Conservation (phyloP, 768 basidiomycete species). For the Mycena floridula region DNA sequence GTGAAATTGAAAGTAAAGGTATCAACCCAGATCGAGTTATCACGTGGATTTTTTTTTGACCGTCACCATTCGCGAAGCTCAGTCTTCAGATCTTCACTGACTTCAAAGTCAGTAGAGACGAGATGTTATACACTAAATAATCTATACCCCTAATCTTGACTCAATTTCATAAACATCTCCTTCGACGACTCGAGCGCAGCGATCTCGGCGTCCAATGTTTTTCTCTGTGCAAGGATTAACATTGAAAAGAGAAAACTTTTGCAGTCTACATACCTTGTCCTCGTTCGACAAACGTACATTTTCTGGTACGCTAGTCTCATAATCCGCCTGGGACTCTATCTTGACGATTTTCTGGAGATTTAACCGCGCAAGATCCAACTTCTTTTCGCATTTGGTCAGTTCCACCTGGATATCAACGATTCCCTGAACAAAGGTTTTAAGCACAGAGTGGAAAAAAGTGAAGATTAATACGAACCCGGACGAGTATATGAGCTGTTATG, state of each 20-base stretch:
- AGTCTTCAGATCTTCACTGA: too few relatives aligned
- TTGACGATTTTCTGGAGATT: conserved; percentile 76
- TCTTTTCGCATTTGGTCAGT: conserved; percentile 87
- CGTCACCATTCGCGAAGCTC: too few relatives aligned
- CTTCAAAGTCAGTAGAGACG: too few relatives aligned
- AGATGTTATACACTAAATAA: too few relatives aligned
- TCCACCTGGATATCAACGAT: conserved; percentile 86
- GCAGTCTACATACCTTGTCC: conserved; percentile 52
- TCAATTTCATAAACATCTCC: conserved; percentile 69
- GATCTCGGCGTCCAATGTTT: conserved; percentile 76
- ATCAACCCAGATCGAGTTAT: too few relatives aligned
- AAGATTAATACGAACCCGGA: conserved; percentile 52
- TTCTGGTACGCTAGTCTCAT: conserved; percentile 73
- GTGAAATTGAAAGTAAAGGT: too few relatives aligned
- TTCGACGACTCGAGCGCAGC: conserved; percentile 63
- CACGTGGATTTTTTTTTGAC: too few relatives aligned
- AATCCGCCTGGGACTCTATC: conserved; percentile 65
- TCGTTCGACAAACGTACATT: conserved; percentile 68
- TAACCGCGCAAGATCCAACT: conserved; percentile 63
- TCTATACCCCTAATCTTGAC: too few relatives aligned
- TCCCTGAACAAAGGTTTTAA: conserved; percentile 43
- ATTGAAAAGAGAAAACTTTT: conserved; percentile 2
- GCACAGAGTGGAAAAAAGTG: not conserved
- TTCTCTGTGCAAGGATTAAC: conserved; percentile 39
- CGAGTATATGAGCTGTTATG: conserved; percentile 75